phyloP scores from a whole-genome alignment of 2,329 filamentous ascomycete genomes.

The Diaporthe eres region DNA sequence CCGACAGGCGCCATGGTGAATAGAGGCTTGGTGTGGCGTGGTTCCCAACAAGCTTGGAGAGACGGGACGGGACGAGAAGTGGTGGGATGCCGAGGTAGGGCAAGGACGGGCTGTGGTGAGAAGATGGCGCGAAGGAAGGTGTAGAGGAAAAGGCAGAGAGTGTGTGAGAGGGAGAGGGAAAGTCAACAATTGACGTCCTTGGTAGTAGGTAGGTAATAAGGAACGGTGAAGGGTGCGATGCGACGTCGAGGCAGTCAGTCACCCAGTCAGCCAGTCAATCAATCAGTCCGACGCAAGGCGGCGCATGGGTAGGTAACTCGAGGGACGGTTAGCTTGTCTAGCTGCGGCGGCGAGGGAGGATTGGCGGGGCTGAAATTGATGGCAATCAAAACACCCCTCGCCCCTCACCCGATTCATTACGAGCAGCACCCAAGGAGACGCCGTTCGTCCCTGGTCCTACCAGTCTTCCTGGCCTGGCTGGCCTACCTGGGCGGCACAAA shows the following conservation, averaged over 20 bases:
- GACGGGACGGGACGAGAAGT: constrained; percentile 5
- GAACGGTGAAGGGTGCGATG: constrained; percentile 6
- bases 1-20: constrained; percentile 67
- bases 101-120: neutral
- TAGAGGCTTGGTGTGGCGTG: constrained; percentile 1
- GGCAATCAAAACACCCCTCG: constrained; percentile 37
- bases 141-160: neutral
- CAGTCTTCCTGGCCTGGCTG: neutral
- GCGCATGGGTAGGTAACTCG: neutral
- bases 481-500: constrained; percentile 7
- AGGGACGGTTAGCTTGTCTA: neutral
- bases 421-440: constrained; percentile 12
- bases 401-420: constrained; percentile 34
- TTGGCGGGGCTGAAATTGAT: constrained; percentile 37
- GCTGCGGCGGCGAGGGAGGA: constrained; percentile 20
- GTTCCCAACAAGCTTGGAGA: neutral
- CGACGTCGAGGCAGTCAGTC: constrained; percentile 9
- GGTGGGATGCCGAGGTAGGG: neutral
- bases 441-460: constrained; percentile 4
- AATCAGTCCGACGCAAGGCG: neutral
- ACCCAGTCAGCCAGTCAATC: neutral
- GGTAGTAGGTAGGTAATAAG: constrained; percentile 11
- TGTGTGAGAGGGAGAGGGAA: neutral
- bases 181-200: neutral
- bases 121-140: neutral